Base-by-base conservation (phyloP, 441 rosid species). In the Brassica hybrid region DNA sequence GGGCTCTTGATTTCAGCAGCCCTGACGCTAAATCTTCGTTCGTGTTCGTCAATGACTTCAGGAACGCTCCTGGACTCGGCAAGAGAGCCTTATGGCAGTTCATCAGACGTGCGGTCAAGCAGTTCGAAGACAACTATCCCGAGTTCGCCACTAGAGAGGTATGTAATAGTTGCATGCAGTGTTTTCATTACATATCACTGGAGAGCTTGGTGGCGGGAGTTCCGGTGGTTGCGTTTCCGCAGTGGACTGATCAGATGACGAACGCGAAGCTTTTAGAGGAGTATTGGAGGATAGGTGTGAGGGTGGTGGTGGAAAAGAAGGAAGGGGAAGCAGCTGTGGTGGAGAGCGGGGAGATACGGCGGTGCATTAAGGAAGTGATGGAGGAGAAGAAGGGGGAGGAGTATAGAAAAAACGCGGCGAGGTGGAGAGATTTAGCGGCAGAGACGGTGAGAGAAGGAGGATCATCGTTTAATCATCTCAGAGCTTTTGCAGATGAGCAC, bases 211-310 rank as follows among this genome's bases (percentile, higher is more conserved):
- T n/a, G n/a, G n/a, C n/a, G n/a, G n/a, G n/a, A n/a, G n/a, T n/a
- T n/a, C n/a, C n/a, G n/a, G n/a, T n/a, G n/a, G n/a, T n/a, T n/a
- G n/a, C n/a, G n/a, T n/a, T n/a, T n/a, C n/a, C n/a, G n/a, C n/a
- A n/a, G n/a, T n/a, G n/a, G n/a, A n/a, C 69, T 0, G 97, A 89
- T 69, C 97, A 89, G 80, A 71, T 59, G 73, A 88, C 91, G n/a
- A 87, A 88, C 5, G 87, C 91, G 0, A 89, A 82, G 82, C 78
- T 91, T 43, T 65, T 86, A 1, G 87, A 79, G 48, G 91, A 87
- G 2, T 68, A 72, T 25, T 91, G 94, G 89, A 80, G 54, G 81
- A 87, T 75, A 0, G 94, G 94, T 11, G 83, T 85, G 62, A 81
- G 92, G n/a, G n/a, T n/a, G 68, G 87, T 84, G 58, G 71, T n/a